Percentiles rank a stretch among this genome's conserved stretches.
Conservation (phyloP, 768 basidiomycete genomes). For the Serendipita vermifera region DNA sequence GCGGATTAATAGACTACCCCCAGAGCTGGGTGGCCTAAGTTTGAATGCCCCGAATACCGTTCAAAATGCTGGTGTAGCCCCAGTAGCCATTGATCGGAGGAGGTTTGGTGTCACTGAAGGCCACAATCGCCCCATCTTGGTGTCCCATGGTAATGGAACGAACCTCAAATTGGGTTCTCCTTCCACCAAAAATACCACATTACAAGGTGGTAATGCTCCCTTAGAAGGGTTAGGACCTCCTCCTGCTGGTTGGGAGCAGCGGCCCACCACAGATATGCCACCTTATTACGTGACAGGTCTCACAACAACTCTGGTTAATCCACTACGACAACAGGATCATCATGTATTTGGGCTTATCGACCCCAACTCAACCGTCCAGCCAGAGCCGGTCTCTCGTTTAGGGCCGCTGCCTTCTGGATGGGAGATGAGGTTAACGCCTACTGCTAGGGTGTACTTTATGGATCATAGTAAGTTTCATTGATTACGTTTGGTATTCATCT, state of each 20-base stretch:
- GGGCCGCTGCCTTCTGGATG: slow-evolving; percentile 83
- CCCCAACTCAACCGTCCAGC: slow-evolving; percentile 48
- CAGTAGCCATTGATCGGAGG: slow-evolving; percentile 50
- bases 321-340: slow-evolving; percentile 62
- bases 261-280: slow-evolving; percentile 76
- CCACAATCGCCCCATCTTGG: slow-evolving; percentile 23
- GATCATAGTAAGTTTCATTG: slow-evolving; percentile 57
- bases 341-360: slow-evolving; percentile 93
- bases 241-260: slow-evolving; percentile 86
- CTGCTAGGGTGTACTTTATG: slow-evolving; percentile 77
- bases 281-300: slow-evolving; percentile 67
- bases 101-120: slow-evolving; percentile 50
- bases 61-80: not conserved
- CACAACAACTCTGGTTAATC: slow-evolving; percentile 87
- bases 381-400: slow-evolving; percentile 42
- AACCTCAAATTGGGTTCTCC: slow-evolving; percentile 10
- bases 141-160: slow-evolving; percentile 13
- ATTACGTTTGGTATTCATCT: not conserved
- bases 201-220: slow-evolving; percentile 17
- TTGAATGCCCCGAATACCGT: not conserved
- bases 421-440: slow-evolving; percentile 88
- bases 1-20: slow-evolving; percentile 45
- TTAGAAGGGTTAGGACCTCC: slow-evolving; percentile 41
- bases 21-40: slow-evolving; percentile 25
- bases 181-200: slow-evolving; percentile 17